These are phyloP conservation scores for Lasiodiplodia gonubiensis DNA, from an alignment of 2,329 filamentous ascomycete genomes.

Conservation along the genomic window DNA sequence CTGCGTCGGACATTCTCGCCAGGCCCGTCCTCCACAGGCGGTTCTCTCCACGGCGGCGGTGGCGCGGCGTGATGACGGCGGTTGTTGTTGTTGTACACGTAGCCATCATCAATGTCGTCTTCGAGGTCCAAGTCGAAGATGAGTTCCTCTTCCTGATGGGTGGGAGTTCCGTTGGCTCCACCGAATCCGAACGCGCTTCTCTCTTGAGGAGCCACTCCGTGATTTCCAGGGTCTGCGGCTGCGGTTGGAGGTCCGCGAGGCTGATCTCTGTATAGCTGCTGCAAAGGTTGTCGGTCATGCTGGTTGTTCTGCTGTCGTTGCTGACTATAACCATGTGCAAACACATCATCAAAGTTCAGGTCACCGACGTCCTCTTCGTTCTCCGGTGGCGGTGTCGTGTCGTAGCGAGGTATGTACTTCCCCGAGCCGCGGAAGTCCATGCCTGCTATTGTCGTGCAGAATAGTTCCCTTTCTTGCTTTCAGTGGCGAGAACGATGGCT, in stretches of 20 bases:
- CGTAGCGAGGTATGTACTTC: constrained; percentile 1
- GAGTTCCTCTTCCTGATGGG: neutral
- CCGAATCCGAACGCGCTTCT: neutral
- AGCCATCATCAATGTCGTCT: neutral
- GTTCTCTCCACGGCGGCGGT: neutral
- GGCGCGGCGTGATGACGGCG: neutral
- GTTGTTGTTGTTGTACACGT: neutral
- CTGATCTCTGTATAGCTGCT: neutral
- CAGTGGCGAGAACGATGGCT: neutral
- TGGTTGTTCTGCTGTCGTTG: neutral
- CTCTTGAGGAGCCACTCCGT: neutral
- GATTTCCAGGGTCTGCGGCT: neutral
- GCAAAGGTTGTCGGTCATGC: no score
- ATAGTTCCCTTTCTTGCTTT: neutral
- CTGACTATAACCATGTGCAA: neutral
- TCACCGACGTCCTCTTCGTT: neutral
- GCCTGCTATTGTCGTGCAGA: neutral
- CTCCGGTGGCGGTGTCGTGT: neutral
- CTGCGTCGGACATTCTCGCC: neutral
- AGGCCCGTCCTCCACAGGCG: neutral
- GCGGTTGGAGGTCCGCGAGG: neutral
- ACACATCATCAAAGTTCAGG: constrained; percentile 7
- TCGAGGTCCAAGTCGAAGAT: constrained; percentile 17
- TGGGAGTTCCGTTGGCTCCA: neutral
- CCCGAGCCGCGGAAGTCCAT: neutral